A percentile compares a stretch with the other conserved stretches of the same genome.
These are phyloP conservation scores for Brassica hybrid DNA, from an alignment of 441 rosid species.

Conservation along the genomic window DNA sequence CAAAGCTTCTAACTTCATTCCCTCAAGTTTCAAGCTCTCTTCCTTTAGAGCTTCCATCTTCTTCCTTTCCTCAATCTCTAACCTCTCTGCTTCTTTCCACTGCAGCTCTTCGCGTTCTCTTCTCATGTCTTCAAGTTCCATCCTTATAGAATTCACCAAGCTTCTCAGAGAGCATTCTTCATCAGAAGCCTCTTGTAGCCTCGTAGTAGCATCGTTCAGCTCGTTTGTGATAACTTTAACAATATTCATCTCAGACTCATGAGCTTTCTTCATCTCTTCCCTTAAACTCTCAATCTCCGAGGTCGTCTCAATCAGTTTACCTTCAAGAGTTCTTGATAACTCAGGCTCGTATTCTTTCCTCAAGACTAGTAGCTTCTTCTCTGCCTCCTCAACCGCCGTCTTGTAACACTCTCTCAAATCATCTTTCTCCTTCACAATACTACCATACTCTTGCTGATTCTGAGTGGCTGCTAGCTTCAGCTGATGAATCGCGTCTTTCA, in stretches of 20 bases:
- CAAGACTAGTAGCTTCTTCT: constrained; percentile 46
- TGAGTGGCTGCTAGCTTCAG: constrained; percentile 57
- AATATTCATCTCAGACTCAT: constrained; percentile 50
- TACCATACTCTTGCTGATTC: constrained; percentile 50
- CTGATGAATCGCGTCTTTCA: constrained; percentile 64
- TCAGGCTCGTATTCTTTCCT: constrained; percentile 61
- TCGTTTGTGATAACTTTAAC: constrained; percentile 60
- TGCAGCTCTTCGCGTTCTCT: constrained; percentile 45
- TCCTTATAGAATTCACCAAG: constrained; percentile 47
- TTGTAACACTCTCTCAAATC: constrained; percentile 47
- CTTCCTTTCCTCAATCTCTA: constrained; percentile 27
- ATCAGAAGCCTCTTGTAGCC: constrained; percentile 62
- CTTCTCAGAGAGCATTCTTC: constrained; percentile 64
- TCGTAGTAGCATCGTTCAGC: constrained; percentile 69
- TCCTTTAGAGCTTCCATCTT: constrained; percentile 40
- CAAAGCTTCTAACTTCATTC: constrained; percentile 53
- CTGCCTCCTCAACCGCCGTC: constrained; percentile 54
- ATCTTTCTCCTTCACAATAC: constrained; percentile 55
- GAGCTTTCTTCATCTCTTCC: constrained; percentile 69
- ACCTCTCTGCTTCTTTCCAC: constrained; percentile 46
- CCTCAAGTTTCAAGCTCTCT: constrained; percentile 43
- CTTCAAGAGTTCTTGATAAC: constrained; percentile 53
- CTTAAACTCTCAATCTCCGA: constrained; percentile 65
- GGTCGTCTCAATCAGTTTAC: constrained; percentile 54
- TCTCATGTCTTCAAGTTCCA: constrained; percentile 63